A percentile compares a stretch with the other conserved stretches of the same genome.
Evolutionary conservation across 2,329 filamentous ascomycete genomes (phyloP).

Genomic region (Diaporthe australafricana): DNA sequence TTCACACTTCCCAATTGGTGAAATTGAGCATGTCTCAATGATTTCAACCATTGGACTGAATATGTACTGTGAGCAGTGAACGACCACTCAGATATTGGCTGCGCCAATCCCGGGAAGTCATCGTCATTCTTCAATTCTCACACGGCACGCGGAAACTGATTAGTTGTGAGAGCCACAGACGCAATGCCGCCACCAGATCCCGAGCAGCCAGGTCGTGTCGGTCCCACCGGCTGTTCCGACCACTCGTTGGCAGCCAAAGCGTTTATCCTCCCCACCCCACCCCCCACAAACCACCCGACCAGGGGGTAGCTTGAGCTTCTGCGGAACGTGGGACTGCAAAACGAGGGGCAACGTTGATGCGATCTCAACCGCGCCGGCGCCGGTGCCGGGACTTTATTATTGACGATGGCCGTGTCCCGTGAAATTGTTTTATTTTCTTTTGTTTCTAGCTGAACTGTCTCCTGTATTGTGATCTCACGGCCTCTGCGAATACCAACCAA

Average conservation of each 20-base stretch:
- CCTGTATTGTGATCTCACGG: too few species aligned
- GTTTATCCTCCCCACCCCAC: slow-evolving; percentile 26
- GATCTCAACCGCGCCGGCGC: slow-evolving; percentile 11
- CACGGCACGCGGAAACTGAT: too few species aligned
- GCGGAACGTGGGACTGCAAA: slow-evolving; percentile 13
- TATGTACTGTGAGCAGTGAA: background rate
- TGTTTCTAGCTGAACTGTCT: background rate
- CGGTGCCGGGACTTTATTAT: slow-evolving; percentile 12
- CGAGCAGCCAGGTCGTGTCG: background rate
- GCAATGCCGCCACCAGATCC: slow-evolving; percentile 14
- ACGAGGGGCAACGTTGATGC: slow-evolving; percentile 28
- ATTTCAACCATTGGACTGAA: too few species aligned
- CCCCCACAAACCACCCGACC: slow-evolving; percentile 4
- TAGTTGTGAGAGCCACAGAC: background rate
- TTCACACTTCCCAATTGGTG: background rate
- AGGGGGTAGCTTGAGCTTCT: slow-evolving; percentile 5
- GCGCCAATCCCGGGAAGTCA: background rate
- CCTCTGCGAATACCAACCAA: too few species aligned
- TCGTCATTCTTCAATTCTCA: background rate
- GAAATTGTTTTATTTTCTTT: too few species aligned
- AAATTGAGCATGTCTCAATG: background rate
- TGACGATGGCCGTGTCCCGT: slow-evolving; percentile 3
- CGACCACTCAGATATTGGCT: background rate
- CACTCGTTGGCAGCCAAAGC: slow-evolving; percentile 6
- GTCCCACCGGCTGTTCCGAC: background rate